Percentiles rank a stretch among this genome's conserved stretches.
Conservation (phyloP, 345 rosid species). For the Salix dunnii region DNA sequence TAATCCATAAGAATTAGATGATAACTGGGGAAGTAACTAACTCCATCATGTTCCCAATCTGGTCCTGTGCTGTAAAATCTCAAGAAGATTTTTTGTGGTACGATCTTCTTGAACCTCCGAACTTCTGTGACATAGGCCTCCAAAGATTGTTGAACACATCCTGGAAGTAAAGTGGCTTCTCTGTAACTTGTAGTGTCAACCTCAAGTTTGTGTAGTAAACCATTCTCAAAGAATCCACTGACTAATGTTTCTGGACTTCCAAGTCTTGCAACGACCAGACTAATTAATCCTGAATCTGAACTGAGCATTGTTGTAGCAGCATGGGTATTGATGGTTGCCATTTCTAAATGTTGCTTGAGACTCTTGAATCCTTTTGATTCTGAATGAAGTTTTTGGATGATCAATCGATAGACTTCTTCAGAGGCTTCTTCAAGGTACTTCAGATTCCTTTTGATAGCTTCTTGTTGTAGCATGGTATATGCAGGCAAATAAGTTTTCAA, state of each 20-base stretch:
- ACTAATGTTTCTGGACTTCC: background rate
- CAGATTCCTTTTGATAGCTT: background rate
- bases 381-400: background rate
- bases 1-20: background rate
- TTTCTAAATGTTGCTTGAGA: background rate
- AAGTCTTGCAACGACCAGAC: background rate
- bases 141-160: background rate
- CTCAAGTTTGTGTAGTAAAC: background rate
- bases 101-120: background rate
- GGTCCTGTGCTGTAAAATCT: background rate
- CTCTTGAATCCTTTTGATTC: background rate
- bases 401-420: background rate
- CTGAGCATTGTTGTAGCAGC: background rate
- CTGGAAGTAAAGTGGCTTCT: background rate
- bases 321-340: background rate
- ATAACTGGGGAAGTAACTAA: slow-evolving; percentile 1
- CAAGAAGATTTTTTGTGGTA: background rate
- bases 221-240: slow-evolving; percentile 1
- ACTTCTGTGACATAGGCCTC: background rate
- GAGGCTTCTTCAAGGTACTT: background rate
- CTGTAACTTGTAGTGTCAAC: background rate
- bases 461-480: background rate
- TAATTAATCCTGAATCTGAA: background rate
- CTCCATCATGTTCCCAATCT: background rate
- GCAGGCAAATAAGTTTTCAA: background rate